Base-by-base conservation (phyloP, 305 asterid species). In the Fraxinus floribunda region DNA sequence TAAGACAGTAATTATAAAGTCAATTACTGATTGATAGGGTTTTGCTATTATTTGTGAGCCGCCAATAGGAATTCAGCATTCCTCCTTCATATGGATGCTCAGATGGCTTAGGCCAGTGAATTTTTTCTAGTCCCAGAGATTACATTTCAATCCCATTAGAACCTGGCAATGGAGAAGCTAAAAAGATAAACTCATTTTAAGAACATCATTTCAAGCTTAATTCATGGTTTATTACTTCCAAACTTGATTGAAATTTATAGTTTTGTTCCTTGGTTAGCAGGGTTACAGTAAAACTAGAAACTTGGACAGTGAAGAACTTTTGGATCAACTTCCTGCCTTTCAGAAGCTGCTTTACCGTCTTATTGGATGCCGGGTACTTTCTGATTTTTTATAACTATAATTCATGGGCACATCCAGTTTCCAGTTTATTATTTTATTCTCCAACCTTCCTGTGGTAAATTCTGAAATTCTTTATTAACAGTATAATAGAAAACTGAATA, bases 401-500 rank as follows among this genome's bases (percentile, higher is more conserved):
- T 52, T 52, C 64, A 16, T 5, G 24, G 64, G 64, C 64, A n/a
- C 22, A n/a, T 52, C 9, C 22, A n/a, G 7, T 52, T 52, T 52
- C 64, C 38, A 77, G 22, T 62, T 62, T 49, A 34, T 78, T 64
- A 10, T 78, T 74, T 41, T 86, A 46, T 84, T 64, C 35, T 35
- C 97, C 94, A 5, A 52, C 64, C 64, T 52, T 52, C 64, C 64
- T 52, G 64, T 5, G 9, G 24, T n/a, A n/a, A 52, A n/a, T 8
- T 52, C 64, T 52, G 64, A 52, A 49, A 5, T 52, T 52, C 24
- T 5, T 16, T n/a, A 5, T 16, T 16, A 16, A 16, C 22, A n/a
- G 24, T n/a, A 52, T 52, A 52, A 52, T 52, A 52, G 64, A 52
- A 52, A 52, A 52, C 24, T 52, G 64, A 52, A 16, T 52, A 52